Base-by-base conservation (phyloP, 2,329 filamentous ascomycete species). In the Daldinia eschscholtzii region DNA sequence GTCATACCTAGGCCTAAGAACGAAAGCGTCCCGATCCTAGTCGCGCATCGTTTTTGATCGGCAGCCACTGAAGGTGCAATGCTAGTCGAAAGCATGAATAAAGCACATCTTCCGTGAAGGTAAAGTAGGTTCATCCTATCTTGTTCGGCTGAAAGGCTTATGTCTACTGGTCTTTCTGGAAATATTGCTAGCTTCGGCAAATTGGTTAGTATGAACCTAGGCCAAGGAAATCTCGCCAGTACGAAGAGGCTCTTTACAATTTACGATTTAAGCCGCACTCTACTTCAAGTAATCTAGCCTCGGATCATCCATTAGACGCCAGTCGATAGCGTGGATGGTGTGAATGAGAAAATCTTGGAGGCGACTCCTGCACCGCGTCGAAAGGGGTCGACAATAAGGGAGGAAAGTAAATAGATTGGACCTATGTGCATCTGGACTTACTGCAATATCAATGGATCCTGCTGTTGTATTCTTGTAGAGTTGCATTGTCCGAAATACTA, bases 61-160 rank as follows among this genome's bases (percentile, higher is more conserved):
- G 66, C 74, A 26, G 44, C 50, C 64, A 67, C 62, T 50, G 44
- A 65, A 62, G 60, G 57, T 58, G 57, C 56, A 52, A 56, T 58
- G 58, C 64, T 26, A 48, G 46, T 53, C 26, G 39, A 64, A 65
- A 33, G 65, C 60, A 46, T 20, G 57, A 69, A 67, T 58, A 64
- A 68, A 67, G 61, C 64, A 70, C 61, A 70, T 48, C 59, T 70
- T 65, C 72, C 70, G 66, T 71, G 64, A 71, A 69, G 63, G 72
- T 1, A 23, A 72, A 74, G 75, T 68, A 64, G 52, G 70, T 76
- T 76, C 74, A 67, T 76, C 74, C 72, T 75, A 76, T 76, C 61
- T 69, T 58, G 62, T 52, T 70, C 68, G 69, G 70, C 70, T 68
- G 66, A 70, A 68, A 61, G 65, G 68, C 64, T 67, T 69, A 68